Percentiles rank a stretch among this genome's conserved stretches.
Conservation (phyloP, 306 rosid species). For the Heteromeles arbutifolia region DNA sequence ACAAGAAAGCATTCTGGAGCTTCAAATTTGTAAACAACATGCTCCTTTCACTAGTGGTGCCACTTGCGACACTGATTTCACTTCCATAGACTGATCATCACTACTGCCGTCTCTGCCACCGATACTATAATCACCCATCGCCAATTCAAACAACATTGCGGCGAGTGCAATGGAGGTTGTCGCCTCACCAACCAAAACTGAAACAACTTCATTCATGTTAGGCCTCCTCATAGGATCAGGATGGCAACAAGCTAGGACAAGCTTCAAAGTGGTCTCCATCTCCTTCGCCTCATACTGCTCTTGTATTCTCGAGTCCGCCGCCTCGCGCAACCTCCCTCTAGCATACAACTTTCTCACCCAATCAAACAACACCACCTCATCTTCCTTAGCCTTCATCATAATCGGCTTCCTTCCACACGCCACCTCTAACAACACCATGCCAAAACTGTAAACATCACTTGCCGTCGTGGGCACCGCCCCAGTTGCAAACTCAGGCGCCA, state of each 20-base stretch:
- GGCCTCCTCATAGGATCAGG: conserved; percentile 72
- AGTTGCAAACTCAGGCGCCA: conserved; percentile 73
- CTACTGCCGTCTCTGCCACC: neutral
- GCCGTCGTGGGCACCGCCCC: conserved; percentile 59
- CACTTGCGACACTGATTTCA: too few relatives aligned
- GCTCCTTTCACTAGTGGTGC: too few relatives aligned
- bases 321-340: conserved; percentile 21
- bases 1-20: too few relatives aligned
- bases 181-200: conserved; percentile 46
- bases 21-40: too few relatives aligned
- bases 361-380: conserved; percentile 61
- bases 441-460: conserved; percentile 74
- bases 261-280: conserved; percentile 67
- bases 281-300: conserved; percentile 49
- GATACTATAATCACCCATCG: conserved; percentile 8
- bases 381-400: conserved; percentile 46
- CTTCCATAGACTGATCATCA: conserved; percentile 7
- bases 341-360: conserved; percentile 71
- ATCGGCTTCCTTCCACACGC: conserved; percentile 74
- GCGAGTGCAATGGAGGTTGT: conserved; percentile 23
- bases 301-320: conserved; percentile 50
- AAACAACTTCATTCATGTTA: conserved; percentile 62
- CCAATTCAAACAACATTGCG: conserved; percentile 38
- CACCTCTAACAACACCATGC: conserved; percentile 84
- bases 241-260: conserved; percentile 85